A percentile compares a stretch with the other conserved stretches of the same genome.
These are phyloP conservation scores for Phytomonas sp. DNA, from an alignment of 208 protist genomes.

Conservation along the genomic window DNA sequence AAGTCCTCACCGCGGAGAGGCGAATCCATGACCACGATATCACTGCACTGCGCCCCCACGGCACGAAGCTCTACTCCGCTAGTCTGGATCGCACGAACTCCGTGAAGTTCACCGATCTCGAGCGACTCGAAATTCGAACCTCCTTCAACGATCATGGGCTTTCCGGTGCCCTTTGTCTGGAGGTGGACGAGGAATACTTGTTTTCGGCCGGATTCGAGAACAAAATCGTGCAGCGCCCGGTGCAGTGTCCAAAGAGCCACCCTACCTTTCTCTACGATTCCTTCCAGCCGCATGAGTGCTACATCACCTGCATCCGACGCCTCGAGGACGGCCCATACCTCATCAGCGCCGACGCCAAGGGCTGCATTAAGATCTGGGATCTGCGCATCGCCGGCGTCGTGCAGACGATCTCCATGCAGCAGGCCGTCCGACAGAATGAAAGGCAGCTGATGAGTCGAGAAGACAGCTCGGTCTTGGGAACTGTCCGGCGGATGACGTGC, in stretches of 20 bases:
- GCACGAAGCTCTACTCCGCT: slow-evolving; percentile 19
- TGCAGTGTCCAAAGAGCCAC: slow-evolving; percentile 17
- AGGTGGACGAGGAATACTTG: slow-evolving; percentile 31
- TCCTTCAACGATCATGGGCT: slow-evolving; percentile 42
- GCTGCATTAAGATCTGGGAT: slow-evolving; percentile 54
- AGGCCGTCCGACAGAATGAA: not conserved
- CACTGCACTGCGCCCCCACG: slow-evolving; percentile 15
- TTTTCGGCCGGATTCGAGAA: slow-evolving; percentile 39
- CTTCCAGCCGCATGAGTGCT: slow-evolving; percentile 26
- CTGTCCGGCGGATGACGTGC: not conserved
- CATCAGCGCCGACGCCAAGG: slow-evolving; percentile 33
- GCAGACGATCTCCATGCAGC: slow-evolving; percentile 22
- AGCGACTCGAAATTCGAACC: slow-evolving; percentile 23
- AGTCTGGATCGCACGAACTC: slow-evolving; percentile 36
- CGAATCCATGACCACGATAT: slow-evolving; percentile 23
- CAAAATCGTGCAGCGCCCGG: slow-evolving; percentile 32
- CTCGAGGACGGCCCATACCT: slow-evolving; percentile 23
- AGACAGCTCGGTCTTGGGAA: not conserved
- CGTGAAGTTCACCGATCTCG: slow-evolving; percentile 42
- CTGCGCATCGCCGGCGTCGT: slow-evolving; percentile 34
- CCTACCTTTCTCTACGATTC: slow-evolving; percentile 32
- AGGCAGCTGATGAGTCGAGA: not conserved
- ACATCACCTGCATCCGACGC: slow-evolving; percentile 23
- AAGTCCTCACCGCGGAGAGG: slow-evolving; percentile 20
- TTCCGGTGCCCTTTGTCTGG: slow-evolving; percentile 23